Evolutionary conservation across 2,329 filamentous ascomycete genomes (phyloP).

Genomic region (Pleoardoris graminearum): DNA sequence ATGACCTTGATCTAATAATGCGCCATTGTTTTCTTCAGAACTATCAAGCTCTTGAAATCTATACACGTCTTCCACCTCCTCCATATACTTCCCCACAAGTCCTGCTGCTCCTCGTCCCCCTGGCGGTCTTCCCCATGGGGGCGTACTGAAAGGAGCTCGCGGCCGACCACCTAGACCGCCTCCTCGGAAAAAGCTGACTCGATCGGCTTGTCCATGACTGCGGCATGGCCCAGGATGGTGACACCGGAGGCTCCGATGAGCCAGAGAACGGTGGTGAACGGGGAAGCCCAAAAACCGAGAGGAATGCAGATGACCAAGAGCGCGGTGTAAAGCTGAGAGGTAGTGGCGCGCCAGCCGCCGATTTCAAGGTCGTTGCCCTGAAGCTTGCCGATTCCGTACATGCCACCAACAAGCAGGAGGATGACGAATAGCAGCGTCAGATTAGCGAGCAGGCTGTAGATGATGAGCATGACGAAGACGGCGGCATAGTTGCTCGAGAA

Average conservation of each 20-base stretch:
- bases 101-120: conserved; percentile 64
- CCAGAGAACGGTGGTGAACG: conserved; percentile 86
- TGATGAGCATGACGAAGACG: conserved; percentile 90
- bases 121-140: conserved; percentile 99
- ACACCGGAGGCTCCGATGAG: conserved; percentile 94
- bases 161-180: conserved; percentile 99
- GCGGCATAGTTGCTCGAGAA: conserved; percentile 98
- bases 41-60: conserved; percentile 69
- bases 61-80: conserved; percentile 50
- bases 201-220: conserved; percentile 97
- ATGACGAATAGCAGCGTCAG: conserved; percentile 87
- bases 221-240: conserved; percentile 90
- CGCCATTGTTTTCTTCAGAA: conserved; percentile 54
- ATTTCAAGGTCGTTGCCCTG: conserved; percentile 86
- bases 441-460: conserved; percentile 94
- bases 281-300: conserved; percentile 81
- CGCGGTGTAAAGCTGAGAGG: conserved; percentile 91
- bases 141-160: conserved; percentile 92
- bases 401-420: conserved; percentile 78
- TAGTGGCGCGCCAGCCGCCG: conserved; percentile 78
- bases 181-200: conserved; percentile 99
- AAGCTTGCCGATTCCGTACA: conserved; percentile 90
- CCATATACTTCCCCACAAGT: conserved; percentile 54
- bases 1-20: conserved; percentile 46
- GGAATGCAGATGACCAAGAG: conserved; percentile 83